These are phyloP conservation scores for Santalum album DNA, from an alignment of 164 flowering plant species.

Conservation along the genomic window DNA sequence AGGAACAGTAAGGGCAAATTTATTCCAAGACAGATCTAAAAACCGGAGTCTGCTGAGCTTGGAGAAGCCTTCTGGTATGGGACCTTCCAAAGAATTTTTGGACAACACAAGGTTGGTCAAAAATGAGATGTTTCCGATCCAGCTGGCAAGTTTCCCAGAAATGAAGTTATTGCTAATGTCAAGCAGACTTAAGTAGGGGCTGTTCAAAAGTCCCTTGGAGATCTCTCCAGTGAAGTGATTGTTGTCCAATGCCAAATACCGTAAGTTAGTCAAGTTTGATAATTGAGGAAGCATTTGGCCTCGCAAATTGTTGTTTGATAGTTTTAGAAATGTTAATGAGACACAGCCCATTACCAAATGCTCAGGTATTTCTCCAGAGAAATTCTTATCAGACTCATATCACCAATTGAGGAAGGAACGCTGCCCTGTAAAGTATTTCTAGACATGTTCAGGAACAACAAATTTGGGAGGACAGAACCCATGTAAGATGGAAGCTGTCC, in stretches of 20 bases:
- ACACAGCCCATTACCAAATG: neutral
- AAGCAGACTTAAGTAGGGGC: neutral
- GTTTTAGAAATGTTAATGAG: neutral
- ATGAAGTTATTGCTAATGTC: constrained; percentile 7
- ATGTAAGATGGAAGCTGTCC: constrained; percentile 8
- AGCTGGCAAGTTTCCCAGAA: constrained; percentile 7
- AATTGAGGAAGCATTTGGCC: neutral
- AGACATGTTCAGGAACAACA: neutral
- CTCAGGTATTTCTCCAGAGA: neutral
- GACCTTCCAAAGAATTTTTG: neutral
- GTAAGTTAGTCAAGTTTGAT: neutral
- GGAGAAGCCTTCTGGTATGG: neutral
- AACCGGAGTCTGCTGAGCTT: no score
- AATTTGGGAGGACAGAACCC: neutral
- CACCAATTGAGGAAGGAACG: constrained; percentile 5
- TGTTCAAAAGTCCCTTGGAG: neutral
- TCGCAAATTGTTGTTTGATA: constrained; percentile 5
- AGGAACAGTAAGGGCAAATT: no score
- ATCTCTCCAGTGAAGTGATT: constrained; percentile 5
- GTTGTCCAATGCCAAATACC: neutral
- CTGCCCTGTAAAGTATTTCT: constrained; percentile 3
- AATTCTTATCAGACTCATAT: constrained; percentile 2
- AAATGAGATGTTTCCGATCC: constrained; percentile 3
- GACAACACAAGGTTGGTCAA: constrained; percentile 5
- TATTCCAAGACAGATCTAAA: no score